These are phyloP conservation scores for Fistulina hepatica DNA, from an alignment of 1,284 basidiomycete species.

Conservation along the genomic window DNA sequence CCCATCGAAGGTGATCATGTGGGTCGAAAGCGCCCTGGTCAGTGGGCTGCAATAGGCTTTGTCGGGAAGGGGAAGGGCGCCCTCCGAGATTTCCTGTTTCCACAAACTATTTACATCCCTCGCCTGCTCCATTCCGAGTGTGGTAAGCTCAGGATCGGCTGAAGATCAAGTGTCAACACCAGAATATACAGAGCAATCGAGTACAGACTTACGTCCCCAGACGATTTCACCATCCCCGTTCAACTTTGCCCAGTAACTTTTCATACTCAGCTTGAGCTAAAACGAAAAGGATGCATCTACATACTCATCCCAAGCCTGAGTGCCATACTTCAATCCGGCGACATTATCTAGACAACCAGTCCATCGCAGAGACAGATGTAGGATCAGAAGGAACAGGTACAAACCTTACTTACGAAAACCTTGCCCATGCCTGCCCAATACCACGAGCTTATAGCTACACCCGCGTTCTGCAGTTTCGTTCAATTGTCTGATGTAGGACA, in stretches of 20 bases:
- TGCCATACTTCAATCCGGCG: slow-evolving; percentile 62
- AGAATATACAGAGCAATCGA: background rate
- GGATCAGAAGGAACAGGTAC: background rate
- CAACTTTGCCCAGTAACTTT: slow-evolving; percentile 58
- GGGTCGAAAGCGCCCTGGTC: slow-evolving; percentile 60
- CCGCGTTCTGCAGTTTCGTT: slow-evolving; percentile 22
- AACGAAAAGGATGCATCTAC: slow-evolving; percentile 13
- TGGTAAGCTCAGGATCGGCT: slow-evolving; percentile 72
- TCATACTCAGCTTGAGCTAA: background rate
- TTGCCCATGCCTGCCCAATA: slow-evolving; percentile 41
- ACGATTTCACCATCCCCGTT: slow-evolving; percentile 51
- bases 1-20: slow-evolving; percentile 51
- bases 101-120: slow-evolving; percentile 42
- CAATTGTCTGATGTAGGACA: slow-evolving; percentile 21
- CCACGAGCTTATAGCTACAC: slow-evolving; percentile 34
- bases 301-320: slow-evolving; percentile 48
- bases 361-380: background rate
- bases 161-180: slow-evolving; percentile 3
- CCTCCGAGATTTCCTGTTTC: slow-evolving; percentile 39
- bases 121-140: slow-evolving; percentile 57
- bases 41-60: slow-evolving; percentile 65
- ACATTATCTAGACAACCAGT: slow-evolving; percentile 51
- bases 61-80: slow-evolving; percentile 48
- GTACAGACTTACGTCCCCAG: slow-evolving; percentile 11
- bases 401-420: slow-evolving; percentile 30